Evolutionary conservation across 2,329 filamentous ascomycete species (phyloP).

Genomic region (Ophiosphaerella herpotricha): DNA sequence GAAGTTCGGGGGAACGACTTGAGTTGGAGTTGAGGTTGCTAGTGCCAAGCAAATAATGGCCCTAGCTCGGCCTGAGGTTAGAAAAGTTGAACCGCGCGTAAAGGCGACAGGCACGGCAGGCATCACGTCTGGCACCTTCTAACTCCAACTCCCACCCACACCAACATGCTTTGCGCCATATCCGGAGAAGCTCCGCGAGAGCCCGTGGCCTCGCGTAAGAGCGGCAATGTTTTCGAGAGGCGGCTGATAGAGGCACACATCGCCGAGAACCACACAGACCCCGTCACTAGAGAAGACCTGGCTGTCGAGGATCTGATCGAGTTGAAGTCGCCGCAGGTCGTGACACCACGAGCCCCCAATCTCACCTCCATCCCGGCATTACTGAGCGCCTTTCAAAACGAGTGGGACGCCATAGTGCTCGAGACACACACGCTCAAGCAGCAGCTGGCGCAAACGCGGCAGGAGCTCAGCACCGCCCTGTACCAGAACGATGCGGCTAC

Average conservation of each 20-base stretch:
- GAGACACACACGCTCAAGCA: slow-evolving; percentile 92
- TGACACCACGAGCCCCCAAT: slow-evolving; percentile 87
- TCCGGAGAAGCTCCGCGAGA: slow-evolving; percentile 95
- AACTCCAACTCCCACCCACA: slow-evolving; percentile 6
- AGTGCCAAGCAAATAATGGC: neutral
- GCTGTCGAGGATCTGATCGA: slow-evolving; percentile 83
- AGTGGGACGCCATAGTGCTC: slow-evolving; percentile 93
- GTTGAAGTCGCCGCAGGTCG: slow-evolving; percentile 79
- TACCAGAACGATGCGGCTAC: slow-evolving; percentile 99
- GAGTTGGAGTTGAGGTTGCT: no score
- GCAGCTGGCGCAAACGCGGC: slow-evolving; percentile 84
- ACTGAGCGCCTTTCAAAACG: slow-evolving; percentile 93
- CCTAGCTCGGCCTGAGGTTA: slow-evolving; percentile 3
- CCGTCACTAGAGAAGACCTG: slow-evolving; percentile 84
- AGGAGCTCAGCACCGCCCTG: slow-evolving; percentile 89
- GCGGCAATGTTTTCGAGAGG: slow-evolving; percentile 92
- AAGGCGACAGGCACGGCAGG: neutral
- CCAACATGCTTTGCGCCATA: slow-evolving; percentile 62
- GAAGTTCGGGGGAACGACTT: no score
- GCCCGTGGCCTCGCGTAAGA: slow-evolving; percentile 93
- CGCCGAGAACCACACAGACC: slow-evolving; percentile 89
- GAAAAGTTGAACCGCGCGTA: slow-evolving; percentile 14
- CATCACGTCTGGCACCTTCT: neutral
- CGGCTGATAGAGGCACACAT: slow-evolving; percentile 95
- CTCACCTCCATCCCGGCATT: slow-evolving; percentile 96